These are phyloP conservation scores for Leptographium flavum DNA, from an alignment of 2,329 filamentous ascomycete species.

Conservation along the genomic window DNA sequence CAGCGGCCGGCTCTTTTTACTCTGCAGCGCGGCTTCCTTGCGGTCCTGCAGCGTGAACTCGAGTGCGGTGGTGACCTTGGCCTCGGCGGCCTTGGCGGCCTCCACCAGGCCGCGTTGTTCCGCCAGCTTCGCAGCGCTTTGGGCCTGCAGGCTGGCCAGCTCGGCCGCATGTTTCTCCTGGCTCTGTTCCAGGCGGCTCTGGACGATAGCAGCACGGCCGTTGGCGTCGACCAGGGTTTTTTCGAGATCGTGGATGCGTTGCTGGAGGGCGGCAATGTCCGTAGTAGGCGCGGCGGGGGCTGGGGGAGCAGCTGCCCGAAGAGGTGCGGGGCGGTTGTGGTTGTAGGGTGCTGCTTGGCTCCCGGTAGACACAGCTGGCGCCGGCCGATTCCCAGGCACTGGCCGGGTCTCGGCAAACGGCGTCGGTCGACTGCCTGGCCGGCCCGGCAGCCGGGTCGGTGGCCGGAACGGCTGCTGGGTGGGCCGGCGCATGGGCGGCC, in stretches of 20 bases:
- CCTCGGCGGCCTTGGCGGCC: constrained; percentile 48
- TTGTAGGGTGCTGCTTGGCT: no score
- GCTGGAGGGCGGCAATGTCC: constrained; percentile 29
- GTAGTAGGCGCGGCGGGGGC: constrained; percentile 17
- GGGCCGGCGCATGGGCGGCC: no score
- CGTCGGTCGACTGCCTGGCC: no score
- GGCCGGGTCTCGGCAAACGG: no score
- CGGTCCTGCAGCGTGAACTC: constrained; percentile 62
- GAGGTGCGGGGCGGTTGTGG: background rate
- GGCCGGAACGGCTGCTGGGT: no score
- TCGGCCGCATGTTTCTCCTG: constrained; percentile 48
- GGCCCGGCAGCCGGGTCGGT: no score
- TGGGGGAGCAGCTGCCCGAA: background rate
- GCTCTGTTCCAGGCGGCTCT: constrained; percentile 52
- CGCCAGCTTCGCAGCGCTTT: constrained; percentile 48
- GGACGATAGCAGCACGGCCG: constrained; percentile 63
- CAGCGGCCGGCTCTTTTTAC: constrained; percentile 19
- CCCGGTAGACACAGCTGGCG: no score
- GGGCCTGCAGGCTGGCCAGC: constrained; percentile 45
- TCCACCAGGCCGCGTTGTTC: constrained; percentile 52
- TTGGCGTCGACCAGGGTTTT: constrained; percentile 46
- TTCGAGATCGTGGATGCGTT: constrained; percentile 37
- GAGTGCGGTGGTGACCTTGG: constrained; percentile 52
- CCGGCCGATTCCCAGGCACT: no score
- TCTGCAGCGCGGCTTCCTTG: constrained; percentile 40